These are phyloP conservation scores for Nephelium lappaceum DNA, from an alignment of 345 rosid genomes.

Conservation along the genomic window DNA sequence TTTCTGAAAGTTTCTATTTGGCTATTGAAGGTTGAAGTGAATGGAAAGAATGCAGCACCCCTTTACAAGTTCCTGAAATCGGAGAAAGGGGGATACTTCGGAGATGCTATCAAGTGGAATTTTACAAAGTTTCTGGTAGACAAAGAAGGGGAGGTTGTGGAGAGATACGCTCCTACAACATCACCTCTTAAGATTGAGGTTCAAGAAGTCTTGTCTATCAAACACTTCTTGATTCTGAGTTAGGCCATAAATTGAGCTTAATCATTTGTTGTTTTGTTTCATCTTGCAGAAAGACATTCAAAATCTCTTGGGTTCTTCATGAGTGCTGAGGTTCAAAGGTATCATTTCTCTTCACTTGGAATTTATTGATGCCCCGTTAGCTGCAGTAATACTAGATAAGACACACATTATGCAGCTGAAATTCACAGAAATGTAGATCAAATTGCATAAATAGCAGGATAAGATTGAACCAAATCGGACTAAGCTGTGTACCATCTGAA, in stretches of 20 bases:
- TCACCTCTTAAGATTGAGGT: slow-evolving; percentile 84
- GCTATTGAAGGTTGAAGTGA: slow-evolving; percentile 65
- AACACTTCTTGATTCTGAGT: neutral
- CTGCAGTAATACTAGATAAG: too few relatives aligned
- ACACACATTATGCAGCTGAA: neutral
- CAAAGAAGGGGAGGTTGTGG: slow-evolving; percentile 77
- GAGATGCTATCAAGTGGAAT: slow-evolving; percentile 88
- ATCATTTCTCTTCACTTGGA: neutral
- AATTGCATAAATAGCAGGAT: neutral
- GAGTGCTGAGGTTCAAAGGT: slow-evolving; percentile 26
- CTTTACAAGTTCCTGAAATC: slow-evolving; percentile 81
- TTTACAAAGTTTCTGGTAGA: slow-evolving; percentile 84
- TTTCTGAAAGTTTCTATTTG: neutral
- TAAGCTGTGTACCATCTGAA: too few relatives aligned
- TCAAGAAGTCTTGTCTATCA: neutral
- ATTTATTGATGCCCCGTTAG: neutral
- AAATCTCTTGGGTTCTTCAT: slow-evolving; percentile 54
- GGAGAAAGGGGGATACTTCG: slow-evolving; percentile 72
- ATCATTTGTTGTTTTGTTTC: slow-evolving; percentile 13
- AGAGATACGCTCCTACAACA: slow-evolving; percentile 78
- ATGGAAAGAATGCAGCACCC: slow-evolving; percentile 74
- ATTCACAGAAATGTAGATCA: neutral
- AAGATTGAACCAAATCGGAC: neutral
- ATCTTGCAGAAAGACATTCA: slow-evolving; percentile 69
- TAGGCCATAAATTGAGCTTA: neutral